Conservation (phyloP, 768 basidiomycete species). For the Boletellus ananas region DNA sequence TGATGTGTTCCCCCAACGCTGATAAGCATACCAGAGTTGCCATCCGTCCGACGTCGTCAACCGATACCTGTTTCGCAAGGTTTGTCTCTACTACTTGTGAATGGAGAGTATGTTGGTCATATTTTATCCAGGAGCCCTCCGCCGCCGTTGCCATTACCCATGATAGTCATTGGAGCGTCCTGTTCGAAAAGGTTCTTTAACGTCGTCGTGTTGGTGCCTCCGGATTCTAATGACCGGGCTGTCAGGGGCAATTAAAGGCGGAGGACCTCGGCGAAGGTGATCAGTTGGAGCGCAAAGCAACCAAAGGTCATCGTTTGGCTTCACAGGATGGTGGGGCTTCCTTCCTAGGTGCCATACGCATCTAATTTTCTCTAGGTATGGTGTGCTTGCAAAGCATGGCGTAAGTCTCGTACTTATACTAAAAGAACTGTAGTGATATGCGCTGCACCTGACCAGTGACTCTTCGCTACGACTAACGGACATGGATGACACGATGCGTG, state of each 20-base stretch:
- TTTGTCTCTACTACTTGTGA: too few species aligned
- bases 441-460: not conserved
- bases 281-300: not conserved
- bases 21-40: not conserved
- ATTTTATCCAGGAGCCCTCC: not conserved
- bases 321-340: not conserved
- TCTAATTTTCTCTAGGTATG: not conserved
- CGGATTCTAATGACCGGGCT: too few species aligned
- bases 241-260: slow-evolving; percentile 1
- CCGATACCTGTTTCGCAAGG: slow-evolving; percentile 3
- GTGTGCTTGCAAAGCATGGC: not conserved
- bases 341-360: not conserved
- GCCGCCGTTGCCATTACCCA: slow-evolving; percentile 2
- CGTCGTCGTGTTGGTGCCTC: too few species aligned
- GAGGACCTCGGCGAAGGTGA: slow-evolving; percentile 1
- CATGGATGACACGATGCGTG: too few species aligned
- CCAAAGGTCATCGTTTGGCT: slow-evolving; percentile 2
- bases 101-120: too few species aligned
- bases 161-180: slow-evolving; percentile 3
- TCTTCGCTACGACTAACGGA: too few species aligned
- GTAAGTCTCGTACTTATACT: not conserved
- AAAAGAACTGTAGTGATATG: not conserved
- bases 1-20: not conserved
- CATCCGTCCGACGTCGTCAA: slow-evolving; percentile 17
- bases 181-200: not conserved